These are phyloP conservation scores for Hura crepitans DNA, from an alignment of 441 rosid genomes.

Conservation along the genomic window DNA sequence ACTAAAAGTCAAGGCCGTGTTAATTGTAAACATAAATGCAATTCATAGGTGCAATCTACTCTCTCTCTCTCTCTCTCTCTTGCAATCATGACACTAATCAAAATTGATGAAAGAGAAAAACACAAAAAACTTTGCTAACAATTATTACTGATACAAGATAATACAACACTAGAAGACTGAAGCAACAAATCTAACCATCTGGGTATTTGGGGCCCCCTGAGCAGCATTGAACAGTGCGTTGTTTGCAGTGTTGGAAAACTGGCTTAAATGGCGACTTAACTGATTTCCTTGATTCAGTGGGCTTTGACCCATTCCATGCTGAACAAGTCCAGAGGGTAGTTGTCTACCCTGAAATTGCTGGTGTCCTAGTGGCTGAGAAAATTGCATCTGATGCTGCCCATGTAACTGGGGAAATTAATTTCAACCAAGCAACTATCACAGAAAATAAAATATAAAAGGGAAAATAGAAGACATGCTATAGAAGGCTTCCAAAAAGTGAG, in stretches of 20 bases:
- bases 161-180: constrained; percentile 21
- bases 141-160: not conserved
- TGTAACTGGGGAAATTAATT: constrained; percentile 40
- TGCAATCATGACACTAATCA: not conserved
- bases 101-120: not conserved
- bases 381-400: constrained; percentile 91
- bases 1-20: not conserved
- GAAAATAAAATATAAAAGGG: not conserved
- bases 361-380: constrained; percentile 80
- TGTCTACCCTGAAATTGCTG: constrained; percentile 93
- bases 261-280: constrained; percentile 75
- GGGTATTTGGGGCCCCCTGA: constrained; percentile 74
- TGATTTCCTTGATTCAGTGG: constrained; percentile 77
- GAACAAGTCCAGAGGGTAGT: constrained; percentile 70
- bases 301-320: constrained; percentile 82
- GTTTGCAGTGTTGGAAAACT: constrained; percentile 75
- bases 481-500: not conserved
- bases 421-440: constrained; percentile 12
- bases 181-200: constrained; percentile 57
- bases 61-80: not conserved
- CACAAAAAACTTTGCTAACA: not conserved
- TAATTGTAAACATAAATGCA: not conserved
- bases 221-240: constrained; percentile 82
- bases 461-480: not conserved
- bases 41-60: not conserved